Evolutionary conservation across 148 eudicot genomes (phyloP).

Genomic region (Persicaria tinctoria): DNA sequence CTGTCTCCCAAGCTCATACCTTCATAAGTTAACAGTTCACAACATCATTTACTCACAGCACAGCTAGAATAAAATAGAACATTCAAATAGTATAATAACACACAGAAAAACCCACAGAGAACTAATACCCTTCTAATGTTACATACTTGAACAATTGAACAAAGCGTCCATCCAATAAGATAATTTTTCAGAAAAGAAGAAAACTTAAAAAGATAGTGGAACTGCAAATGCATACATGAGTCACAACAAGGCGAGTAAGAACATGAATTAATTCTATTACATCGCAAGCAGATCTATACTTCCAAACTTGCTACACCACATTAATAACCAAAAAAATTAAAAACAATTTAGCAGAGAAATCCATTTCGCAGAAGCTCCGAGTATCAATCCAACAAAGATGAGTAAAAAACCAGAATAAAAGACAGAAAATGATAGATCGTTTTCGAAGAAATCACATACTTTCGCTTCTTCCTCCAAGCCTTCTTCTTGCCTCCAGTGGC

Average conservation of each 20-base stretch:
- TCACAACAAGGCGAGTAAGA: background rate
- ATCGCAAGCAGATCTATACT: background rate
- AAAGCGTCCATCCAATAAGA: too few species aligned
- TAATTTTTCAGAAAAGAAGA: too few species aligned
- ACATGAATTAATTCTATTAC: background rate
- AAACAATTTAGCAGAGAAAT: background rate
- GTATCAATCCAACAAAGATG: background rate
- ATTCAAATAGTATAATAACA: too few species aligned
- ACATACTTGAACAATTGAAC: too few species aligned
- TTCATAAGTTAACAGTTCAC: constrained; percentile 2
- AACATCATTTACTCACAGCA: background rate
- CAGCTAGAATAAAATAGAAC: too few species aligned
- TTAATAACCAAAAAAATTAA: background rate
- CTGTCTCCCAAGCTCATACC: constrained; percentile 32
- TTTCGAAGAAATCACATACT: constrained; percentile 21
- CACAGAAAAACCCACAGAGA: too few species aligned
- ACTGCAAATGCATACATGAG: too few species aligned
- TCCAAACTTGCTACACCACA: background rate
- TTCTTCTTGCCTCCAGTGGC: constrained; percentile 72
- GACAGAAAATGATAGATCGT: background rate
- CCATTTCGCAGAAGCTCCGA: background rate
- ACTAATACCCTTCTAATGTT: too few species aligned
- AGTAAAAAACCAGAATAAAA: background rate
- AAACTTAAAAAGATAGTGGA: too few species aligned
- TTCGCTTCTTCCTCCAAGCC: constrained; percentile 72